Evolutionary conservation across 2,329 filamentous ascomycete genomes (phyloP), one percentile per base, ranked within the genome.

Genomic region (Gremmenia infestans): DNA sequence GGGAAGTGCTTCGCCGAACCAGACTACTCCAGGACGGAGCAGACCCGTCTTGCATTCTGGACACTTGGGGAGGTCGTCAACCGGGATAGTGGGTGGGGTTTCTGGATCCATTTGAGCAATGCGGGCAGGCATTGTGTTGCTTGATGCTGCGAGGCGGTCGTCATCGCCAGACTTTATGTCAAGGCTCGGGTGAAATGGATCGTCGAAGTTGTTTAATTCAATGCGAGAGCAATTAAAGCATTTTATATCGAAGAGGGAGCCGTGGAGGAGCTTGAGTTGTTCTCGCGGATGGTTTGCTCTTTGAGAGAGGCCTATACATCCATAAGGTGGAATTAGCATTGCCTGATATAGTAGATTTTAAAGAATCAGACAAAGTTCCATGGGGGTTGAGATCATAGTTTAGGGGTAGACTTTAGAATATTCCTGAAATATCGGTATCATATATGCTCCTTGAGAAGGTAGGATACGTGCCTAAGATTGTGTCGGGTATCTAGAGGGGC

Each of bases 1-100:
- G 1, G 91, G 89, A 1, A 96, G 76, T 1, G 65, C 39, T 73
- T 97, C 92, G 40, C 86, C 87, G 64, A 96, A 96, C 91, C 91
- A 97, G 2, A 96, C 90, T 0, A 97, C 90, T 5, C 87, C 91
- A 0, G 92, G 92, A 0, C 92, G 81, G 15, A 83, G 1, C 77
- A 72, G 22, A 69, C 53, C 60, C 67, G 65, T 77, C 15, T 57
- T 60, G 72, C 91, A 86, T 48, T 78, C 67, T 0, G 91, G 90
- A 61, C 92, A 96, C 53, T 80, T 80, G 0, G 91, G 92, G 1
- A 97, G 61, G 3, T 63, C 54, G 0, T 45, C 45, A 11, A 39
- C 14, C 2, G 48, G 35, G 23, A 63, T 60, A 32, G 28, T 32
- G 2, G 5, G 58, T 56, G 43, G 19, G 52, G 17, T 49, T 43